Conservation (phyloP, 139 green algal species). For the Edaphochlamys debaryana region DNA sequence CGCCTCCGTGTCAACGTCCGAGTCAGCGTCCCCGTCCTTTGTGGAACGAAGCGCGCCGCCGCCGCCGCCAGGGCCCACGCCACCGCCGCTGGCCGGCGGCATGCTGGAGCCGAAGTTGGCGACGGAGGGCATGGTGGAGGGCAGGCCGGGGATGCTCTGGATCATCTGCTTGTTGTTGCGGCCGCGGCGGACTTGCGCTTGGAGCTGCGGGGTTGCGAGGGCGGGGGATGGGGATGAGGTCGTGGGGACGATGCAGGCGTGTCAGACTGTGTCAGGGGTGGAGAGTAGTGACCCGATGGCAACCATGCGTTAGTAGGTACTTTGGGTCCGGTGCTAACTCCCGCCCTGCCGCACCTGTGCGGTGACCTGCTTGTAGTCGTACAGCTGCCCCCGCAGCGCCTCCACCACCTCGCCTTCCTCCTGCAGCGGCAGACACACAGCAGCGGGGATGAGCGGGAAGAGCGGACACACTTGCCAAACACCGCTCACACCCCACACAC, state of each 20-base stretch:
- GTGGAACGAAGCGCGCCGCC: neutral
- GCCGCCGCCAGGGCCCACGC: neutral
- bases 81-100: neutral
- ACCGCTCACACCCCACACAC: no score
- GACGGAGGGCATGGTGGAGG: neutral
- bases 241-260: neutral
- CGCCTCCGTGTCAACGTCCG: constrained; percentile 21
- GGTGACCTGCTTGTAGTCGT: constrained; percentile 57
- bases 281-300: no score
- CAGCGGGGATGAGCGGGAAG: no score
- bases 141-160: constrained; percentile 1
- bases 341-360: constrained; percentile 4
- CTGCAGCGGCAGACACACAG: neutral
- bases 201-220: constrained; percentile 33
- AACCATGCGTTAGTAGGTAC: no score
- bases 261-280: no score
- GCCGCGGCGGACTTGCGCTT: constrained; percentile 41
- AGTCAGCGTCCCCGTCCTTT: constrained; percentile 33
- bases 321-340: neutral
- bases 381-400: constrained; percentile 52
- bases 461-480: neutral
- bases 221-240: no score
- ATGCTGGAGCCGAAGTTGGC: neutral
- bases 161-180: constrained; percentile 45
- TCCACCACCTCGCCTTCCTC: constrained; percentile 56